Percentiles rank a stretch among this genome's conserved stretches.
phyloP scores from a whole-genome alignment of 192 early-diverging fungal species.

The Umbelopsis sp. region DNA sequence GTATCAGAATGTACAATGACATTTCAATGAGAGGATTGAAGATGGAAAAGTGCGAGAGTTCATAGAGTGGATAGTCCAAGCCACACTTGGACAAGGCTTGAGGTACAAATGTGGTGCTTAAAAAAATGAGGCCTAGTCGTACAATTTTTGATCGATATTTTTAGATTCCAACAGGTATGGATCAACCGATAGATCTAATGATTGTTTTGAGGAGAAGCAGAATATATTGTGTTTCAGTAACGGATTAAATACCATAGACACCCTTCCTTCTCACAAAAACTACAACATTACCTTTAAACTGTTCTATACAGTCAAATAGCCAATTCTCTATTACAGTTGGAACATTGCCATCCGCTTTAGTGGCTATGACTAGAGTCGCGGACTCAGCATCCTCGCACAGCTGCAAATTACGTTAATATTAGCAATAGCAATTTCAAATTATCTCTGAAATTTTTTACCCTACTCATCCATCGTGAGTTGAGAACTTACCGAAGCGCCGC shows the following conservation, averaged over 20 bases:
- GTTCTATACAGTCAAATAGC: constrained; percentile 15
- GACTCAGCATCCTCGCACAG: neutral
- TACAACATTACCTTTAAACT: neutral
- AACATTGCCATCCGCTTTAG: neutral
- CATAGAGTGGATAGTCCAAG: neutral
- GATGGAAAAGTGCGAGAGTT: neutral
- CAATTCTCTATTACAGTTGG: constrained; percentile 5
- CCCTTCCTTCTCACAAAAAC: too few relatives aligned
- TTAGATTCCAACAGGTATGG: neutral
- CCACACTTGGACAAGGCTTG: constrained; percentile 7
- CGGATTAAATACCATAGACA: too few relatives aligned
- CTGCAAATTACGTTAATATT: neutral
- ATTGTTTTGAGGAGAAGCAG: neutral
- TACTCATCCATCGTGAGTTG: neutral
- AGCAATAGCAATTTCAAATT: neutral
- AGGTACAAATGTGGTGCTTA: neutral
- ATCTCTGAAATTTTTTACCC: neutral
- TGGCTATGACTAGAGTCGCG: neutral
- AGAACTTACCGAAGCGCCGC: neutral
- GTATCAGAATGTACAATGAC: constrained; percentile 1
- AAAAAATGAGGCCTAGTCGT: neutral
- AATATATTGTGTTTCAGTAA: neutral
- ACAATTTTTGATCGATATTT: neutral
- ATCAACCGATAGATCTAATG: neutral
- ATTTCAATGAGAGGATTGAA: neutral